Evolutionary conservation across 306 rosid species (phyloP), one percentile per base, ranked within the genome.

Genomic region (Quercus glauca): DNA sequence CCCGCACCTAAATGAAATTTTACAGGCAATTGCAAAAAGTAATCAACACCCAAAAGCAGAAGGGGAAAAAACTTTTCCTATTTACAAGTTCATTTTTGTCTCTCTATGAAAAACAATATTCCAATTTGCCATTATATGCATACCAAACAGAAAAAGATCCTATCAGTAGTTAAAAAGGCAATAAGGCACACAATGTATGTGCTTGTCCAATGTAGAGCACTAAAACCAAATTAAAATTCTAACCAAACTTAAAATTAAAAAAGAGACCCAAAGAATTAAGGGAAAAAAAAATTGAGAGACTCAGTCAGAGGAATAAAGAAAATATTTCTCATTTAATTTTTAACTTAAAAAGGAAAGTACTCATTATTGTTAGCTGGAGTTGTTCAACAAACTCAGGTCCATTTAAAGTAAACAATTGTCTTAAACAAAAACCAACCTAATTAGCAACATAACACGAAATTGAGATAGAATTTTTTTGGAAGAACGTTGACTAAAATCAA

Each of bases 321-420:
- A 14, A 33, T 14, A 35, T 35, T 67, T 67, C 41, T 33, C 80
- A 49, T 56, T 68, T 69, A 4, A 69, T 73, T 41, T 80, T 77
- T 56, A 52, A 13, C 35, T 26, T 21, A 25, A 4, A 75, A 43
- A 55, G 83, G 78, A 76, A 69, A 80, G 5, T 76, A 67, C 71
- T 76, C 70, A 76, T 76, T 37, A 73, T 58, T 73, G 82, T 71
- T 58, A 80, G 26, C 75, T 58, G 55, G 84, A 79, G 87, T 71
- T 60, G 91, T 83, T 92, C 80, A 82, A 86, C 88, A 76, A 87
- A 88, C 75, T 74, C 71, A 79, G 58, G 60, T 53, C 37, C 10
- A 55, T 41, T 71, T 41, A 55, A 55, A 43, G 63, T 11, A 6
- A 68, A 69, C 55, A 41, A 84, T 73, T 83, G 78, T 85, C 85